Conservation (phyloP, 1,139 yeast genomes). For the Candida tropicalis region DNA sequence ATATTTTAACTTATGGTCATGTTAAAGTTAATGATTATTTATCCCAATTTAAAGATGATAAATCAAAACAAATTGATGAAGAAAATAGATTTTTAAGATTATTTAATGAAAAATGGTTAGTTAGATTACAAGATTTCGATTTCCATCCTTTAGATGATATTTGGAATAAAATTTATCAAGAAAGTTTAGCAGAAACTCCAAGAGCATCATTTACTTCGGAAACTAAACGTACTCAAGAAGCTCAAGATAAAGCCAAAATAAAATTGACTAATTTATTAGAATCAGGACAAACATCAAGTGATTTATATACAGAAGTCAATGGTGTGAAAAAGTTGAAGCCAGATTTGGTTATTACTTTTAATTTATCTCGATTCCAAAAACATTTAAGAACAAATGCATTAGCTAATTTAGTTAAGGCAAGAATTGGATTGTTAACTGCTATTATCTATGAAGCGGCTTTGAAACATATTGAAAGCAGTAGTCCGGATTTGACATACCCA, state of each 20-base stretch:
- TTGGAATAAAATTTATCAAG: conserved; percentile 57
- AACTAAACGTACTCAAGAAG: conserved; percentile 64
- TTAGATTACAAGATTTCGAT: conserved; percentile 39
- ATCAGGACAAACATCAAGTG: conserved; percentile 30
- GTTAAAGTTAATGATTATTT: conserved; percentile 64
- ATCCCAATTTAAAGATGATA: conserved; percentile 33
- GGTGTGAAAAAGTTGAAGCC: conserved; percentile 49
- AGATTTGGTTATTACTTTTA: conserved; percentile 59
- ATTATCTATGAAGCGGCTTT: conserved; percentile 65
- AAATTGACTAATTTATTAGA: conserved; percentile 43
- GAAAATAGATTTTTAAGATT: conserved; percentile 46
- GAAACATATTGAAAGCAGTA: conserved; percentile 55
- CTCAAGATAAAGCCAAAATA: conserved; percentile 59
- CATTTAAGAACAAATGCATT: conserved; percentile 66
- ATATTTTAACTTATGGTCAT: conserved; percentile 65
- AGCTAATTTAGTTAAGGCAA: conserved; percentile 60
- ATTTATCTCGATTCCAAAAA: conserved; percentile 68
- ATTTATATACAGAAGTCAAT: conserved; percentile 31
- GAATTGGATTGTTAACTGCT: conserved; percentile 72
- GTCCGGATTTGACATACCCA: conserved; percentile 43
- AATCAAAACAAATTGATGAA: conserved; percentile 21
- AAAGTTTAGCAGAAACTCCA: conserved; percentile 53
- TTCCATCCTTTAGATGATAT: conserved; percentile 55
- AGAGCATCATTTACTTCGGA: conserved; percentile 56
- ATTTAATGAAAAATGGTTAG: conserved; percentile 61